Evolutionary conservation across 1,139 yeast genomes (phyloP).

Genomic region (Lodderomyces orthopsilosis): DNA sequence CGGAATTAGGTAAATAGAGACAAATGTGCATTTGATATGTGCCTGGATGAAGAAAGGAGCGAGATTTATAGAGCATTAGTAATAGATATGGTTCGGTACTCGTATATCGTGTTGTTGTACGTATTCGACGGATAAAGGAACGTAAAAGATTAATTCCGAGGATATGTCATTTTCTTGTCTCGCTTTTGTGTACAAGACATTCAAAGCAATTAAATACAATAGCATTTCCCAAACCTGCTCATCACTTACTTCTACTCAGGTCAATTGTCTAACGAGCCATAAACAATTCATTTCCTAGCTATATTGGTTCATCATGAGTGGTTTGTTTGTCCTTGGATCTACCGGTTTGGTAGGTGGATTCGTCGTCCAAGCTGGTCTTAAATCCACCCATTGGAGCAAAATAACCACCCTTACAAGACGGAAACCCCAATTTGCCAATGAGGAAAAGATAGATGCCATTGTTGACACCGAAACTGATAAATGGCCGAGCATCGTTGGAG

Average conservation of each 20-base stretch:
- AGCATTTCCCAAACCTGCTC: too few relatives aligned
- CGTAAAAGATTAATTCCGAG: background rate
- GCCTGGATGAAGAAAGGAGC: too few relatives aligned
- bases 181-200: too few relatives aligned
- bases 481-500: conserved; percentile 37
- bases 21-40: too few relatives aligned
- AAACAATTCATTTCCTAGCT: too few relatives aligned
- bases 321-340: conserved; percentile 46
- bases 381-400: conserved; percentile 26
- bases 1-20: background rate
- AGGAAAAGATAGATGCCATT: conserved; percentile 10
- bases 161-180: background rate
- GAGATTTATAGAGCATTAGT: too few relatives aligned
- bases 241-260: too few relatives aligned
- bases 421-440: conserved; percentile 17
- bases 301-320: background rate
- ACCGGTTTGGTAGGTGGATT: conserved; percentile 60
- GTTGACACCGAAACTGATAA: conserved; percentile 26
- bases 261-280: too few relatives aligned
- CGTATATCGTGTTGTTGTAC: too few relatives aligned
- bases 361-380: conserved; percentile 38
- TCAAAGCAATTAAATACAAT: too few relatives aligned
- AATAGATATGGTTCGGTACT: too few relatives aligned
- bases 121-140: background rate
- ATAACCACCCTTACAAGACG: conserved; percentile 50